phyloP scores from a whole-genome alignment of 768 basidiomycete species.

The Solioccasus polychromus region DNA sequence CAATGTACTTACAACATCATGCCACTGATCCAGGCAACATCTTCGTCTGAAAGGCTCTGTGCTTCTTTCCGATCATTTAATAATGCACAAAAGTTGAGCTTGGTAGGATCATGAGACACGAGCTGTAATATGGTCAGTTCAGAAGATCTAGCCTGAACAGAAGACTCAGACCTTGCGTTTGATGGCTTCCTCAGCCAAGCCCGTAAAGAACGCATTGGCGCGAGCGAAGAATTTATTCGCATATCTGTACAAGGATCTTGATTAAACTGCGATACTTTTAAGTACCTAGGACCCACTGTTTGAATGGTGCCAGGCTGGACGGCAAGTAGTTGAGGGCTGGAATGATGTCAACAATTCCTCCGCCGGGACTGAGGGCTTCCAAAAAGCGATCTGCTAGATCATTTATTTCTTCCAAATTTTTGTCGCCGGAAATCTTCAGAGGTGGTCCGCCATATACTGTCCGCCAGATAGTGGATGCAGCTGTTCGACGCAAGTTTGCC shows the following conservation, averaged over 20 bases:
- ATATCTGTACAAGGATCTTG: constrained; percentile 2
- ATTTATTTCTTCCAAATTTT: constrained; percentile 5
- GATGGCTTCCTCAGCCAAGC: constrained; percentile 6
- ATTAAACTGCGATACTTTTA: neutral
- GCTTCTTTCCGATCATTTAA: constrained; percentile 4
- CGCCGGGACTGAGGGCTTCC: constrained; percentile 3
- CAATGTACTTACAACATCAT: constrained; percentile 4
- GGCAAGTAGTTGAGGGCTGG: constrained; percentile 4
- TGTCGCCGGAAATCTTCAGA: constrained; percentile 1
- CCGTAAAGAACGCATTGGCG: constrained; percentile 2
- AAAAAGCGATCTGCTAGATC: constrained; percentile 1
- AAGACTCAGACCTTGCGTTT: neutral
- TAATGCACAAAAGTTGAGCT: constrained; percentile 3
- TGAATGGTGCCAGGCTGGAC: constrained; percentile 5
- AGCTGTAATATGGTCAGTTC: neutral
- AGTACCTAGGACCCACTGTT: constrained; percentile 2
- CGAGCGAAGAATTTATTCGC: constrained; percentile 6
- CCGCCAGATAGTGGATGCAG: constrained; percentile 9
- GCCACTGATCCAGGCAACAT: constrained; percentile 9
- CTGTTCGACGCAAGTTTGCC: constrained; percentile 3
- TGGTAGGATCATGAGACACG: constrained; percentile 3
- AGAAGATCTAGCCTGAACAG: neutral
- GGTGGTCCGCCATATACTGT: constrained; percentile 6
- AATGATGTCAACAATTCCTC: constrained; percentile 8
- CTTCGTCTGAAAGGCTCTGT: constrained; percentile 5